A percentile compares a stretch with the other conserved stretches of the same genome.
Evolutionary conservation across 2,329 filamentous ascomycete species (phyloP).

Genomic region (Phaeosphaeria sp.): DNA sequence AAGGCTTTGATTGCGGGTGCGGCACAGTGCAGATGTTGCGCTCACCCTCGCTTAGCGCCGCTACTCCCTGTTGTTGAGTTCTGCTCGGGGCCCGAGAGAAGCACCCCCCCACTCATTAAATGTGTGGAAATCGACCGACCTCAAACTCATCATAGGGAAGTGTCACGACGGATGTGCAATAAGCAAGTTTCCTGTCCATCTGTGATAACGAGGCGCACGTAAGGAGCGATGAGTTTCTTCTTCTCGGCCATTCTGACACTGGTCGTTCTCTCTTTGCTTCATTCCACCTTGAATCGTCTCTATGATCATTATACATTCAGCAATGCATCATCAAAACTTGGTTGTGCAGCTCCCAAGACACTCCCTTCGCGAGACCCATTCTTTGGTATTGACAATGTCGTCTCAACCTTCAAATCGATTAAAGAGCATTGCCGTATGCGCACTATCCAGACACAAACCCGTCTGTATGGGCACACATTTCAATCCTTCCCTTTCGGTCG

Average conservation of each 20-base stretch:
- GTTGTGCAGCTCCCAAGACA: not conserved
- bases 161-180: not conserved
- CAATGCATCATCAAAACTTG: conserved; percentile 2
- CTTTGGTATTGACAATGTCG: conserved; percentile 13
- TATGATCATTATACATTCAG: not conserved
- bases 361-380: conserved; percentile 14
- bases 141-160: not conserved
- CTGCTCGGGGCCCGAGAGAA: not conserved
- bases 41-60: not conserved
- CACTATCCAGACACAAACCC: not conserved
- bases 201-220: not conserved
- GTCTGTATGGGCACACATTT: conserved; percentile 14
- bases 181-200: not conserved
- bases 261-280: not conserved
- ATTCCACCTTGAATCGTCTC: not conserved
- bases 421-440: conserved; percentile 5
- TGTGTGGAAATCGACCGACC: not conserved
- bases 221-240: not conserved
- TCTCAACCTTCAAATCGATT: not conserved
- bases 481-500: conserved; percentile 17
- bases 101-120: not conserved
- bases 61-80: not conserved
- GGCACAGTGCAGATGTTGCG: not conserved
- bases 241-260: not conserved
- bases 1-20: not conserved